These are phyloP conservation scores for Corynascus novoguineensis DNA, from an alignment of 495 filamentous ascomycete genomes.

Conservation along the genomic window DNA sequence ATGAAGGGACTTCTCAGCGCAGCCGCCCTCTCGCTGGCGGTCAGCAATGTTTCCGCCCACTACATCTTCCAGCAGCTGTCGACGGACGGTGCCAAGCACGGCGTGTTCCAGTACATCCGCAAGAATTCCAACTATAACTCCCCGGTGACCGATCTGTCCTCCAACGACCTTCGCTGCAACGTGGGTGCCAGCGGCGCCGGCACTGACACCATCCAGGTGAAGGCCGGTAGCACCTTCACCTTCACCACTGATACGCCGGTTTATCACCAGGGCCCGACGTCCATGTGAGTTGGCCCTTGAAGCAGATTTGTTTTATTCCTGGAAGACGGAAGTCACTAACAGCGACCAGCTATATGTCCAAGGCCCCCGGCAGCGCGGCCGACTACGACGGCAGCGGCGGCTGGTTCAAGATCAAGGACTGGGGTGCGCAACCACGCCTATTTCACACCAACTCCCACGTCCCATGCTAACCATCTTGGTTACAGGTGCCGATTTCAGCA, in stretches of 20 bases:
- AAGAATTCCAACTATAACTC: conserved; percentile 56
- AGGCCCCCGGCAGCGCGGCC: conserved; percentile 40
- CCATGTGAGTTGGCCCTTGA: conserved; percentile 34
- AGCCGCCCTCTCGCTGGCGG: conserved; percentile 35
- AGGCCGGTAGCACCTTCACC: conserved; percentile 47
- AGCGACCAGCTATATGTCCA: conserved; percentile 42
- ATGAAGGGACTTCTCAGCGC: conserved; percentile 38
- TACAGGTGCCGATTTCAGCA: conserved; percentile 31
- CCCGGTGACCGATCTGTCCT: conserved; percentile 52
- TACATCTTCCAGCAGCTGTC: conserved; percentile 51
- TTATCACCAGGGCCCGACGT: conserved; percentile 56
- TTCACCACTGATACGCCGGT: conserved; percentile 49
- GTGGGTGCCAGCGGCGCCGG: conserved; percentile 43
- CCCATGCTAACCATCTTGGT: background rate
- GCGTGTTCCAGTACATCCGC: conserved; percentile 48
- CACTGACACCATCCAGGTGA: conserved; percentile 43
- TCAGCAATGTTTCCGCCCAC: conserved; percentile 38
- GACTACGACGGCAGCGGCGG: conserved; percentile 48
- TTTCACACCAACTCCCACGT: too few relatives aligned
- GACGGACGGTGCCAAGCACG: conserved; percentile 38
- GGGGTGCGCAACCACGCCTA: conserved; percentile 18
- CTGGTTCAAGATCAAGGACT: conserved; percentile 54
- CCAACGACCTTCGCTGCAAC: conserved; percentile 55
- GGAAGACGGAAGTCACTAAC: background rate
- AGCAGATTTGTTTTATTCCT: too few relatives aligned